These are phyloP conservation scores for Brachypodium distachyon DNA, from an alignment of 202 grass and related monocot genomes.

Conservation along the genomic window DNA sequence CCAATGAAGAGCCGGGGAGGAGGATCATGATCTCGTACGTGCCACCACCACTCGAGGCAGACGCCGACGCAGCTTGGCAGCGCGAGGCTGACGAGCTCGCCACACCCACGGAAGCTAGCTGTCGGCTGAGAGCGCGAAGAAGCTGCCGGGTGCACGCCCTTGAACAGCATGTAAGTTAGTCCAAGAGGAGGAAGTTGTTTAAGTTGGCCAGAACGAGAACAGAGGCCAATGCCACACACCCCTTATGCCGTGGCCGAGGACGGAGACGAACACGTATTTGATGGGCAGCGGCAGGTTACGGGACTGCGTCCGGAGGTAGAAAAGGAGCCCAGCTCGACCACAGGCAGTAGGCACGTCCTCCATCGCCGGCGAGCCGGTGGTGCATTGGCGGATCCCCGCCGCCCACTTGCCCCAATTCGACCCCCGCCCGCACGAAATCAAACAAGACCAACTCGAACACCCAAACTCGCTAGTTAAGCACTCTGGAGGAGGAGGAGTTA, in stretches of 20 bases:
- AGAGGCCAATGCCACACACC: slow-evolving; percentile 74
- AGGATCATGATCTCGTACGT: slow-evolving; percentile 98
- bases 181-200: slow-evolving; percentile 61
- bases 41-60: slow-evolving; percentile 98
- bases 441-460: too few species aligned
- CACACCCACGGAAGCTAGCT: slow-evolving; percentile 61
- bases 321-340: too few species aligned
- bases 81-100: slow-evolving; percentile 54
- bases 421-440: too few species aligned
- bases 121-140: slow-evolving; percentile 40
- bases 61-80: slow-evolving; percentile 76
- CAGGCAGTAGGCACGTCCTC: too few species aligned
- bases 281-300: too few species aligned
- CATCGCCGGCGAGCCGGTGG: too few species aligned
- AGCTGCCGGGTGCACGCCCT: slow-evolving; percentile 46
- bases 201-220: slow-evolving; percentile 70
- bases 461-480: too few species aligned
- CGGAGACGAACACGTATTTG: slow-evolving; percentile 68
- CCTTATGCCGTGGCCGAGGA: slow-evolving; percentile 50
- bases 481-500: too few species aligned
- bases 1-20: slow-evolving; percentile 64
- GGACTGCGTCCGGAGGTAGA: too few species aligned
- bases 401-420: too few species aligned
- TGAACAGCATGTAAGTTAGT: slow-evolving; percentile 50
- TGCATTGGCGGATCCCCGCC: too few species aligned